Percentiles rank a stretch among this genome's conserved stretches.
Evolutionary conservation across 2,329 filamentous ascomycete species (phyloP).

Genomic region (Sporothrix variecibatus): DNA sequence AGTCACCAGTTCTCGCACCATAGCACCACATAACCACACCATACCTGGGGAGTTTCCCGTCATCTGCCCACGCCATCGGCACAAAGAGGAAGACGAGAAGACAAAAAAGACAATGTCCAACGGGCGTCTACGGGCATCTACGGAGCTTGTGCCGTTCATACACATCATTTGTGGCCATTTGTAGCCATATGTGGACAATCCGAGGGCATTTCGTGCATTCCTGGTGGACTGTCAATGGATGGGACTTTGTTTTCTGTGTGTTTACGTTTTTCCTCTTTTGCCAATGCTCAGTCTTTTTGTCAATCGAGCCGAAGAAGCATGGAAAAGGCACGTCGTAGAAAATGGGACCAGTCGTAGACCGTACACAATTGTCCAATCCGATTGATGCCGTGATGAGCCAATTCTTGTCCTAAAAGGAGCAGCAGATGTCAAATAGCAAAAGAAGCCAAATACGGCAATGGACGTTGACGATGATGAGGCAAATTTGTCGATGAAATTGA

Average conservation of each 20-base stretch:
- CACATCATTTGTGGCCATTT: neutral
- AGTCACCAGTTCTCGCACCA: neutral
- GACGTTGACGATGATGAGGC: neutral
- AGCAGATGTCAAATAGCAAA: neutral
- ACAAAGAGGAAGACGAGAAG: neutral
- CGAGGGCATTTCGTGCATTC: neutral
- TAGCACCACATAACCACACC: slow-evolving; percentile 23
- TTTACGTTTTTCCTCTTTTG: slow-evolving; percentile 15
- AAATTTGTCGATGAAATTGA: neutral
- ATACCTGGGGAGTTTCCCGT: slow-evolving; percentile 18
- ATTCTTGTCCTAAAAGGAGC: neutral
- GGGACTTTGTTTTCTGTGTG: neutral
- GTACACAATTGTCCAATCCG: neutral
- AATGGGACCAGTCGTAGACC: neutral
- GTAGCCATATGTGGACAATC: neutral
- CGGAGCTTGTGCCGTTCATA: neutral
- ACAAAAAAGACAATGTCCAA: neutral
- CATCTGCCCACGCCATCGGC: slow-evolving; percentile 27
- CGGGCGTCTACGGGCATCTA: slow-evolving; percentile 7
- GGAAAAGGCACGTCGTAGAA: neutral
- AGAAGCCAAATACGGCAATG: neutral
- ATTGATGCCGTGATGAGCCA: neutral
- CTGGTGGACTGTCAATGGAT: neutral
- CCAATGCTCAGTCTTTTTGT: neutral
- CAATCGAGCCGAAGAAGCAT: neutral